A percentile compares a stretch with the other conserved stretches of the same genome.
These are phyloP conservation scores for Mollisiaceae sp. DNA, from an alignment of 2,329 filamentous ascomycete genomes.

Conservation along the genomic window DNA sequence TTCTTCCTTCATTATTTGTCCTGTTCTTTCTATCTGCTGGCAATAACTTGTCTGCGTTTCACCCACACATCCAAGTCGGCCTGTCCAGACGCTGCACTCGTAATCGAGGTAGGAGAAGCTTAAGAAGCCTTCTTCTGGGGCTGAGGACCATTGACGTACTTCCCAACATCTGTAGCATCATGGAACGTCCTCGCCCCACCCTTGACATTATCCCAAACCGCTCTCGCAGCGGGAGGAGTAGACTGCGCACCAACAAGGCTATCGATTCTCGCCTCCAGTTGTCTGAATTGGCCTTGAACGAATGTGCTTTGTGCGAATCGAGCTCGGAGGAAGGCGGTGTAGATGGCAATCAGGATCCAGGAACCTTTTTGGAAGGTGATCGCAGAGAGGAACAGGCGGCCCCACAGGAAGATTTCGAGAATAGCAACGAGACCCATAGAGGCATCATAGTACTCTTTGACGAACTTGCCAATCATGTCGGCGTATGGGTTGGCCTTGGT, in stretches of 20 bases:
- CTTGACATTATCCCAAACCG: slow-evolving; percentile 85
- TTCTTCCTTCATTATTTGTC: background rate
- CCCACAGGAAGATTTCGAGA: slow-evolving; percentile 87
- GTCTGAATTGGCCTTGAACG: slow-evolving; percentile 81
- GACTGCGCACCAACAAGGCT: slow-evolving; percentile 84
- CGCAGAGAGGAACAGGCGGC: slow-evolving; percentile 80
- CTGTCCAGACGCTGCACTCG: background rate
- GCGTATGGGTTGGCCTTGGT: slow-evolving; percentile 61
- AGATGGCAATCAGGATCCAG: slow-evolving; percentile 85
- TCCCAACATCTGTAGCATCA: slow-evolving; percentile 77
- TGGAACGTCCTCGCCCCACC: slow-evolving; percentile 72
- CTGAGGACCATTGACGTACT: slow-evolving; percentile 67
- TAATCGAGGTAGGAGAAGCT: slow-evolving; percentile 7
- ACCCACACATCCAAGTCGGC: slow-evolving; percentile 13
- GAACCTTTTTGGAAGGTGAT: slow-evolving; percentile 88
- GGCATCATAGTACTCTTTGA: slow-evolving; percentile 96
- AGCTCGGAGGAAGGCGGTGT: slow-evolving; percentile 91
- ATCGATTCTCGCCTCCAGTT: slow-evolving; percentile 77
- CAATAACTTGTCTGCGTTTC: slow-evolving; percentile 10
- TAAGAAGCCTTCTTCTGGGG: slow-evolving; percentile 63
- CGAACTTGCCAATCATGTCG: slow-evolving; percentile 87
- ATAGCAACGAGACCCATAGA: slow-evolving; percentile 92
- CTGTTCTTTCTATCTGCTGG: background rate
- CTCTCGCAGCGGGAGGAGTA: slow-evolving; percentile 78
- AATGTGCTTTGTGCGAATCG: slow-evolving; percentile 90